Percentiles rank a stretch among this genome's conserved stretches.
phyloP scores from a whole-genome alignment of 129 eudicot species.

The Dittrichia graveolens region DNA sequence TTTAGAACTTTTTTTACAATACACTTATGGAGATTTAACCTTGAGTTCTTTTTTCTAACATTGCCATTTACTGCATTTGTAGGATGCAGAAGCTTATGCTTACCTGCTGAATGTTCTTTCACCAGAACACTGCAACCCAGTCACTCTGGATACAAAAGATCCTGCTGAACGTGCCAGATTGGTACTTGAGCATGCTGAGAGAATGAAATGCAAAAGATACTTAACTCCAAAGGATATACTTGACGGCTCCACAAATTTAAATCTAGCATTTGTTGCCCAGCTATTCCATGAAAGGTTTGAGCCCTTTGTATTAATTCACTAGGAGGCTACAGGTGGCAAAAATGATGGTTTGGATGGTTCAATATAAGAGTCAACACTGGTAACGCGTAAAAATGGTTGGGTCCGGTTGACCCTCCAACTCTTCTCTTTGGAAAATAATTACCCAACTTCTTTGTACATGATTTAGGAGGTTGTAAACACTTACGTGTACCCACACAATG shows the following conservation, averaged over 20 bases:
- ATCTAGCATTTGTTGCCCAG: constrained; percentile 93
- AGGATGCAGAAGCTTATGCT: constrained; percentile 98
- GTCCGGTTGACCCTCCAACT: neutral
- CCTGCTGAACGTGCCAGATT: constrained; percentile 77
- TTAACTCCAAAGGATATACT: constrained; percentile 72
- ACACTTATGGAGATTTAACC: neutral
- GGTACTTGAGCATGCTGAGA: constrained; percentile 95
- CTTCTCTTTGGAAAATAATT: neutral
- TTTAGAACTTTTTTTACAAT: neutral
- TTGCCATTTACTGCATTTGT: constrained; percentile 23
- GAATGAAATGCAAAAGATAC: constrained; percentile 91
- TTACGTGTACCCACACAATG: neutral
- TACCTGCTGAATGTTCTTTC: constrained; percentile 97
- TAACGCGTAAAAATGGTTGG: neutral
- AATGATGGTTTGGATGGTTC: neutral
- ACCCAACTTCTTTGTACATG: neutral
- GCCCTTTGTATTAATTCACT: neutral
- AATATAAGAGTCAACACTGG: neutral
- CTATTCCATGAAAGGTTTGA: constrained; percentile 85
- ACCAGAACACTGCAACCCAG: constrained; percentile 89
- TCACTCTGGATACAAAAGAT: constrained; percentile 74
- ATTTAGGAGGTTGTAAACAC: neutral
- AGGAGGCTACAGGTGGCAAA: constrained; percentile 6
- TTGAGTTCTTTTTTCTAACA: constrained; percentile 7
- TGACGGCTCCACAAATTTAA: constrained; percentile 85